Evolutionary conservation across 768 basidiomycete genomes (phyloP), one percentile per base, ranked within the genome.

Genomic region (Gloeophyllum trabeum): DNA sequence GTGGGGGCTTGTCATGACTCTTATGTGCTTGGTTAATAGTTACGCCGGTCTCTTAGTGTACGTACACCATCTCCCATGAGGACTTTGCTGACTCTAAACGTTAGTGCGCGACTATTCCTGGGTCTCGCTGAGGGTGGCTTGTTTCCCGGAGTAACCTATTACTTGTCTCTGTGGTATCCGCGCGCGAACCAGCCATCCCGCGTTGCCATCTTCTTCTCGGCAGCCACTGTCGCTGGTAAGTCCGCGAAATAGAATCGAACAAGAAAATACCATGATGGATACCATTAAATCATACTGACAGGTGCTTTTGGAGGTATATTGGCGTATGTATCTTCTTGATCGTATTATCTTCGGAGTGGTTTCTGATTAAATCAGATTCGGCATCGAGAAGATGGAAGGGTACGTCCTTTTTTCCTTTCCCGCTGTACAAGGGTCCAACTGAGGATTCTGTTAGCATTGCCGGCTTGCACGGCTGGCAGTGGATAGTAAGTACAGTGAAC

Each of bases 131-230:
- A 73, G 49, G 67, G 64, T 35, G 73, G 75, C 28, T 46, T 69
- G 18, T 61, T 64, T n/a, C 28, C 24, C 19, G 24, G 63, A 1
- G 54, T 68, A 42, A 61, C 60, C 2, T 72, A 68, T 43, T 66
- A 62, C 32, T 59, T 77, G 35, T 75, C 73, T 7, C 54, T 75
- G 39, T 81, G 79, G 78, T 75, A 84, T 52, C 67, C 74, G 6
- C 62, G 71, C 25, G 60, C 61, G 41, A 79, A 81, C 50, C 69
- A 77, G 35, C 76, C 72, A 14, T 60, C 58, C 50, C 69, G 79
- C 21, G 67, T 78, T 43, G 75, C 78, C 3, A 62, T 81, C 26
- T 80, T 81, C 63, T 79, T 79, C 54, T 71, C 71, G 16, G 75
- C 76, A 26, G 75, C 76, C 7, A 77, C 75, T 1, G 51, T 73